Evolutionary conservation across 2,329 filamentous ascomycete genomes (phyloP).

Genomic region (Raffaelea albimanens): DNA sequence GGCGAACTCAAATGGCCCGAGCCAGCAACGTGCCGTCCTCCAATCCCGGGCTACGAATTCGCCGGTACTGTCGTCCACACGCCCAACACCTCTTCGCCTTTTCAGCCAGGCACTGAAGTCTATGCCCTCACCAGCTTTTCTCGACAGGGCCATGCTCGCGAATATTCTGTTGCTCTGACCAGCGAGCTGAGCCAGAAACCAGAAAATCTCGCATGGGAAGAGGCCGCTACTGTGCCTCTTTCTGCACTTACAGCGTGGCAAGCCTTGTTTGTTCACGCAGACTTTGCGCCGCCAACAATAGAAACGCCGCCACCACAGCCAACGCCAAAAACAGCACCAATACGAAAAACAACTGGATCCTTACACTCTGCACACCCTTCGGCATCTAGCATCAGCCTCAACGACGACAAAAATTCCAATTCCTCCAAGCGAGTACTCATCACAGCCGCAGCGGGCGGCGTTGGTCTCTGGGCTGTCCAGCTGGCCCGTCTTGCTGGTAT

Average conservation of each 20-base stretch:
- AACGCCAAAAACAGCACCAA: background rate
- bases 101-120: slow-evolving; percentile 18
- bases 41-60: slow-evolving; percentile 21
- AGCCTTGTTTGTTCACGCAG: slow-evolving; percentile 15
- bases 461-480: slow-evolving; percentile 17
- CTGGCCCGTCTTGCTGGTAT: slow-evolving; percentile 15
- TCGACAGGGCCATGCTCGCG: slow-evolving; percentile 14
- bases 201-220: slow-evolving; percentile 15
- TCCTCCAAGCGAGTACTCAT: slow-evolving; percentile 15
- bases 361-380: too few relatives aligned
- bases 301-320: too few relatives aligned
- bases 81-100: slow-evolving; percentile 14
- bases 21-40: slow-evolving; percentile 2
- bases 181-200: slow-evolving; percentile 14
- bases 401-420: slow-evolving; percentile 2
- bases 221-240: slow-evolving; percentile 16
- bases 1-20: slow-evolving; percentile 19
- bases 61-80: slow-evolving; percentile 19
- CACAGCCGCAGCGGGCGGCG: slow-evolving; percentile 15
- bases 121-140: slow-evolving; percentile 18
- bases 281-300: slow-evolving; percentile 6
- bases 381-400: too few relatives aligned
- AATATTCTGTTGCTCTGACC: slow-evolving; percentile 11
- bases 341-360: too few relatives aligned
- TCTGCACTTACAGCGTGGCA: slow-evolving; percentile 16